Evolutionary conservation across 2,329 filamentous ascomycete genomes (phyloP).

Genomic region (Verticillium nubilum): DNA sequence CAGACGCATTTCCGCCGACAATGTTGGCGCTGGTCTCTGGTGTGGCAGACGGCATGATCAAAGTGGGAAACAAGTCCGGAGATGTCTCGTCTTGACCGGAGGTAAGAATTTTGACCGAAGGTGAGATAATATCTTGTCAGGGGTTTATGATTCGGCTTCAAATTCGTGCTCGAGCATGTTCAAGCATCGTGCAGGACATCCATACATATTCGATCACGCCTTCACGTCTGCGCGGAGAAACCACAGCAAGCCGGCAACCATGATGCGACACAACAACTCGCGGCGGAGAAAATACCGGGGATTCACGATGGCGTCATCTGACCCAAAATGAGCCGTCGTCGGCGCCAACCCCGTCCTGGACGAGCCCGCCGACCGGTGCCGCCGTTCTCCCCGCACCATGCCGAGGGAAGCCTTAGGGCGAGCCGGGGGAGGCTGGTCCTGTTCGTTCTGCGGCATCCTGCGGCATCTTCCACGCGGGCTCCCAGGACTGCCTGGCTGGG

Average conservation of each 20-base stretch:
- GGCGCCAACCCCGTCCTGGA: conserved; percentile 1
- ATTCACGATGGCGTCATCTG: conserved; percentile 7
- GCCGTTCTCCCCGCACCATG: not conserved
- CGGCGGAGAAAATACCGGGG: conserved; percentile 20
- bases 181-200: not conserved
- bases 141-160: not conserved
- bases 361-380: not conserved
- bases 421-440: too few species aligned
- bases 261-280: too few species aligned
- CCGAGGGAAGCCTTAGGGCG: not conserved
- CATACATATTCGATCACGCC: not conserved
- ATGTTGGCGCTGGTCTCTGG: conserved; percentile 15
- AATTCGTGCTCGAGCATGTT: too few species aligned
- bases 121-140: not conserved
- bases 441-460: too few species aligned
- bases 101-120: not conserved
- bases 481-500: too few species aligned
- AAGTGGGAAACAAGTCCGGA: not conserved
- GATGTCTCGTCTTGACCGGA: not conserved
- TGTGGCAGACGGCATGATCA: conserved; percentile 28
- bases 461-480: too few species aligned
- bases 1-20: conserved; percentile 22
- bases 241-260: not conserved
- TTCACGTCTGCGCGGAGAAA: not conserved
- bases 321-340: conserved; percentile 4